Conservation (phyloP, 768 basidiomycete genomes). For the Grammothele lineata region DNA sequence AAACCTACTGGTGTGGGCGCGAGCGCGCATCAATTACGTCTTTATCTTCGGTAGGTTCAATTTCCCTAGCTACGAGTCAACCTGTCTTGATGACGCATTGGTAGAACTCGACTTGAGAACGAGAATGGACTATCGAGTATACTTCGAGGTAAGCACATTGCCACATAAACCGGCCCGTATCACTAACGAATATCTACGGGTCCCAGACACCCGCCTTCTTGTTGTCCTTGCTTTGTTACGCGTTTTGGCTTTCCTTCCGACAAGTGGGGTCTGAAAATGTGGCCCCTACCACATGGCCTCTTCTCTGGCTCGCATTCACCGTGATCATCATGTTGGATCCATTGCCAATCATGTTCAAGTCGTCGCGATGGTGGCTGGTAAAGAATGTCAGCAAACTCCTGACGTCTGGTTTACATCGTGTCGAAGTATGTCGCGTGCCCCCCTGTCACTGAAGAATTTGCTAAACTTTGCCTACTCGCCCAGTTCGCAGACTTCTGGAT, state of each 20-base stretch:
- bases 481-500: slow-evolving; percentile 92
- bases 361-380: slow-evolving; percentile 80
- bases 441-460: background rate
- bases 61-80: too few relatives aligned
- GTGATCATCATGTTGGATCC: slow-evolving; percentile 69
- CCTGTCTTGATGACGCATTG: too few relatives aligned
- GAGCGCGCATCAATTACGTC: slow-evolving; percentile 82
- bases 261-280: slow-evolving; percentile 50
- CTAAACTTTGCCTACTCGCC: background rate
- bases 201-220: slow-evolving; percentile 82
- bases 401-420: slow-evolving; percentile 61
- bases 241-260: slow-evolving; percentile 82
- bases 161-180: too few relatives aligned
- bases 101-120: slow-evolving; percentile 68
- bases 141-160: slow-evolving; percentile 49
- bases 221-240: slow-evolving; percentile 67
- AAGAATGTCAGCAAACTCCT: slow-evolving; percentile 59
- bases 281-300: slow-evolving; percentile 71
- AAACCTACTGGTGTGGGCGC: slow-evolving; percentile 79
- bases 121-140: slow-evolving; percentile 74
- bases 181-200: too few relatives aligned
- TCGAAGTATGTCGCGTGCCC: slow-evolving; percentile 68
- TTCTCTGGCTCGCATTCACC: slow-evolving; percentile 73
- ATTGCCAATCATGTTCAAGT: slow-evolving; percentile 55
- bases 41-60: slow-evolving; percentile 77